Conservation (phyloP, 2,329 filamentous ascomycete genomes). For the Ophiobolus disseminans region DNA sequence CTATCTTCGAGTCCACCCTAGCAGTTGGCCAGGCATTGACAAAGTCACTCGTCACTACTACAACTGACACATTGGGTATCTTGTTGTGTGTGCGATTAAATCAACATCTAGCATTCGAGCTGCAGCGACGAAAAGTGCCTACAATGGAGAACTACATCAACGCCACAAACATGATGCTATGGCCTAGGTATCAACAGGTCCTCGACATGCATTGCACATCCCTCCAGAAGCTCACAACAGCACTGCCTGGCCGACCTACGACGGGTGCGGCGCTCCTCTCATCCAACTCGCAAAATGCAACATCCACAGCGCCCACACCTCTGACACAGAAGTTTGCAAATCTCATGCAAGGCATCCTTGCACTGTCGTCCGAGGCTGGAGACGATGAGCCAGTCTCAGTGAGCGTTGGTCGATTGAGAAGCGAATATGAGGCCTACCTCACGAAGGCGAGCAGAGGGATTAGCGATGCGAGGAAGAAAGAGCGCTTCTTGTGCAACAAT, state of each 20-base stretch:
- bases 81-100: constrained; percentile 92
- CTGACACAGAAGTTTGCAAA: constrained; percentile 96
- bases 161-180: constrained; percentile 91
- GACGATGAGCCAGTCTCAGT: constrained; percentile 92
- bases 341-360: constrained; percentile 82
- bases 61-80: constrained; percentile 83
- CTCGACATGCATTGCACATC: constrained; percentile 95
- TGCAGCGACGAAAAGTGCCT: constrained; percentile 89
- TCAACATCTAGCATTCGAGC: constrained; percentile 90
- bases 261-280: constrained; percentile 44
- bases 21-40: constrained; percentile 80
- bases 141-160: constrained; percentile 92
- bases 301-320: constrained; percentile 84
- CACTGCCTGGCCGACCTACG: constrained; percentile 47
- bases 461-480: constrained; percentile 78
- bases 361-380: constrained; percentile 85
- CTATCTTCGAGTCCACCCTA: constrained; percentile 90
- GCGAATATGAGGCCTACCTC: constrained; percentile 84
- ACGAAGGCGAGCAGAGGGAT: constrained; percentile 77
- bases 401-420: constrained; percentile 76
- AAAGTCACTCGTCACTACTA: constrained; percentile 75
- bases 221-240: constrained; percentile 66
- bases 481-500: constrained; percentile 93
- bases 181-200: constrained; percentile 92
- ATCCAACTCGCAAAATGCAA: constrained; percentile 54